Conservation (phyloP, 2,329 filamentous ascomycete species). For the Sporothrix dimorphospora region DNA sequence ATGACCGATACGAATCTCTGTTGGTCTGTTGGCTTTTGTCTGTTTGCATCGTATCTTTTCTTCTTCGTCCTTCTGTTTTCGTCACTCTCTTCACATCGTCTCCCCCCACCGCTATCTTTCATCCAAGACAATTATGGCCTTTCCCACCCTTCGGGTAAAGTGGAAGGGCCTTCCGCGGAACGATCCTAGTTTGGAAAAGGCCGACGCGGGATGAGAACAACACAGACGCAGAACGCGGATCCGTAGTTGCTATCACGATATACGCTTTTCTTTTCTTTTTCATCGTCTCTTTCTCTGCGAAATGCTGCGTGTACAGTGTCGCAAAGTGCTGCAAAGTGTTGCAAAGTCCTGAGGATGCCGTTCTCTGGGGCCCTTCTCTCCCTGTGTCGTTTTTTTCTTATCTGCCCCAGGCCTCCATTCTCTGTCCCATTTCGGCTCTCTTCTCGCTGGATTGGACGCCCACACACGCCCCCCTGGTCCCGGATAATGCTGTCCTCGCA, state of each 20-base stretch:
- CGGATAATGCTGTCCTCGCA: slow-evolving; percentile 12
- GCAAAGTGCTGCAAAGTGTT: no score
- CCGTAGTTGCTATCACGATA: slow-evolving; percentile 25
- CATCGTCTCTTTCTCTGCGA: neutral
- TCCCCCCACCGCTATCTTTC: neutral
- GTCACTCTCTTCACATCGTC: neutral
- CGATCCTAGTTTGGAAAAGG: slow-evolving; percentile 24
- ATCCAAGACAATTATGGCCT: neutral
- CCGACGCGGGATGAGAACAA: slow-evolving; percentile 26
- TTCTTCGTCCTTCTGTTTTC: neutral
- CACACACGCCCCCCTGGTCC: slow-evolving; percentile 15
- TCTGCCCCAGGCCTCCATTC: slow-evolving; percentile 7
- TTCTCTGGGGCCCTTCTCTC: neutral
- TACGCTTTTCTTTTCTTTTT: neutral
- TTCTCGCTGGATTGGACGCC: slow-evolving; percentile 10
- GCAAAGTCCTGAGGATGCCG: neutral
- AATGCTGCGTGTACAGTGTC: no score
- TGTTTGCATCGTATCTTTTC: neutral
- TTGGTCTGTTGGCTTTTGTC: neutral
- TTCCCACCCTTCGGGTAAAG: slow-evolving; percentile 26
- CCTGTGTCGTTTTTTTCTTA: neutral
- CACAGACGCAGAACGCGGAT: neutral
- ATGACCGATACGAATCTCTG: neutral
- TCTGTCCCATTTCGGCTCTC: slow-evolving; percentile 14
- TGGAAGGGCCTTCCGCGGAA: slow-evolving; percentile 26